Base-by-base conservation (phyloP, 2,329 filamentous ascomycete genomes). In the Cladophialophora psammophila region DNA sequence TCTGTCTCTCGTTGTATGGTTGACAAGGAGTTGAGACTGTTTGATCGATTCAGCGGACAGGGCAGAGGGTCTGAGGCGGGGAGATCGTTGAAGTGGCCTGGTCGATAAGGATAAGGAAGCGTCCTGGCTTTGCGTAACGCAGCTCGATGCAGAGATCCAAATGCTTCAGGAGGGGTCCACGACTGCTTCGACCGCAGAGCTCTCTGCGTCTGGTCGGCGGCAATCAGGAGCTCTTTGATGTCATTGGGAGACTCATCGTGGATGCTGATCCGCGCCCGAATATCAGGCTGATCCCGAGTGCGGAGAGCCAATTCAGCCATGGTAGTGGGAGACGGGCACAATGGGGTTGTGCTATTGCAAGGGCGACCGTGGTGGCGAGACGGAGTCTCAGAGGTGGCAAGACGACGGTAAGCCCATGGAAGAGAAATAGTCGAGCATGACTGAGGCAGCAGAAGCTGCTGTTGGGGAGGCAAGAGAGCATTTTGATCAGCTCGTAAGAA, bases 11-110 rank as follows among this genome's bases (percentile, higher is more conserved):
- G 67, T 32, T 71, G 69, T 20, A 68, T 32, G 6, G 67, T 71
- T 8, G 69, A 71, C 38, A 69, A 40, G 4, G 69, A 71, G 58
- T 69, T 65, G 60, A 71, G 60, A 36, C 69, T 71, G 63, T 63
- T 57, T 18, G 67, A 66, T 42, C 67, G 38, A 50, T 63, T 64
- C 18, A 66, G 53, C n/a, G 59, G 59, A 36, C 56, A 60, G 7
- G 65, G 65, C 15, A 65, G 63, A 52, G 64, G 40, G 31, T 67
- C 68, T 5, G 64, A 66, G 26, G 60, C 40, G 34, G 56, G 62
- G 45, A 63, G 32, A 35, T 68, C 65, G 61, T 38, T 58, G 53
- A 62, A 53, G 38, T 66, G 58, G 31, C 65, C 56, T 8, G 63
- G 20, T 34, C 60, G 64, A 64, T 69, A 59, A 67, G 65, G 66